Evolutionary conservation across 352 stramenopile species (phyloP), one percentile per base, ranked within the genome.

Genomic region (Phytopythium boreale): DNA sequence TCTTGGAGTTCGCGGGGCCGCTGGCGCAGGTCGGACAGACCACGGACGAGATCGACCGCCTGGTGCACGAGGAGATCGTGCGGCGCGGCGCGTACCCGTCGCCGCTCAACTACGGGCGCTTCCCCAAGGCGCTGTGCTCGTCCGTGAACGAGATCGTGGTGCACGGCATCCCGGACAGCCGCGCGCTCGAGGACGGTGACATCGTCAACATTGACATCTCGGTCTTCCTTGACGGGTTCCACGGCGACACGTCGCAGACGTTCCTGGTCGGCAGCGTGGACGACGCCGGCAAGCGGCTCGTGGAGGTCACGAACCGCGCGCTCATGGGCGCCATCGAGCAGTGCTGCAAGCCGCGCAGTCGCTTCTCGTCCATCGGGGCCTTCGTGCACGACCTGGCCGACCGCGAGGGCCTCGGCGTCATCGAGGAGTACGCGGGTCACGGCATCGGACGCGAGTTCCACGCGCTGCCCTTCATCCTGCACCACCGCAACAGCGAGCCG

Each of bases 201-300:
- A 85, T 99, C 49, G 92, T 98, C 39, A 98, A 97, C 77, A 97
- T 99, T 62, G 97, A 99, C 82, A 85, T 99, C 29, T 98, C 95
- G 31, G 91, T 98, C 53, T 98, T 80, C 62, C 51, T 98, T 4
- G 79, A 95, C 58, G 96, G 96, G 11, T 98, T 98, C 65, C 97
- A 99, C 76, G 98, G 97, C 29, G 98, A 99, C 75, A 99, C 98
- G 57, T 99, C 96, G 70, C 91, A 95, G 53, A 99, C 96, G 0
- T 96, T 99, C 56, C 72, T 97, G 24, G 96, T 99, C 10, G 97
- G 97, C 10, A 73, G 97, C 62, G 89, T 97, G 7, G 94, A 98
- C 57, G 82, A 94, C 15, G 77, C 67, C 22, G 89, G 84, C 29
- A 83, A 88, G 63, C 81, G 88, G 51, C 79, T 99, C n/a, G 75